Base-by-base conservation (phyloP, 1,284 basidiomycete species). In the Mixia osmundae region DNA sequence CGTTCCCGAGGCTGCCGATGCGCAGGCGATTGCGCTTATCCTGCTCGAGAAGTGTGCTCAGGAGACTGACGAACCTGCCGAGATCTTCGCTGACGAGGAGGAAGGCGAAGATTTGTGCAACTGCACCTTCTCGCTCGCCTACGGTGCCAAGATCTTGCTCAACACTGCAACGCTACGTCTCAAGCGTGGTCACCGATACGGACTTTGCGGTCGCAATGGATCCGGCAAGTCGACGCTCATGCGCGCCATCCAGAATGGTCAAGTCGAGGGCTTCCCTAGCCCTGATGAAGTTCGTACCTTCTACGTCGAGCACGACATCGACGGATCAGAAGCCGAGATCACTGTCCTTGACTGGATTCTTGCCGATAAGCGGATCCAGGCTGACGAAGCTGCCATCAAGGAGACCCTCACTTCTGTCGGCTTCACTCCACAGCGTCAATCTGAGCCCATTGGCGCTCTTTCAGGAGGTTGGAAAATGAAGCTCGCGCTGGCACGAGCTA, bases 391-490 rank as follows among this genome's bases (percentile, higher is more conserved):
- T 46, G 80, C 91, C 57, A 59, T 76, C 57, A 61, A 73, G 41
- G 67, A 72, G 57, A 79, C 77, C 38, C 73, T 94, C 44, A 69
- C 72, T 30, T 75, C 77, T 42, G 85, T 94, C 57, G 85, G 85
- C 47, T 94, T 94, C 69, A 71, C 63, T 46, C 75, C 75, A 43
- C 76, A 74, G 55, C 73, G 83, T 51, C 85, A 91, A 63, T 63
- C 61, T 49, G 66, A 78, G 48, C 63, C 80, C 30, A 91, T 91
- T 48, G 80, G 83, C 47, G 74, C 72, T 44, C 66, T 99, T 38
- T 97, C 89, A 33, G 91, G 91, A 70, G 91, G 91, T 66, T 97
- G 91, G 91, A 94, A 97, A 70, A 97, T 97, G 91, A 95, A 95
- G 71, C 75, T 97, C 47, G 91, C 89, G 22, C 72, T 97, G 43